A percentile compares a stretch with the other conserved stretches of the same genome.
These are phyloP conservation scores for Eucalyptus brandiana DNA, from an alignment of 345 rosid genomes.

Conservation along the genomic window DNA sequence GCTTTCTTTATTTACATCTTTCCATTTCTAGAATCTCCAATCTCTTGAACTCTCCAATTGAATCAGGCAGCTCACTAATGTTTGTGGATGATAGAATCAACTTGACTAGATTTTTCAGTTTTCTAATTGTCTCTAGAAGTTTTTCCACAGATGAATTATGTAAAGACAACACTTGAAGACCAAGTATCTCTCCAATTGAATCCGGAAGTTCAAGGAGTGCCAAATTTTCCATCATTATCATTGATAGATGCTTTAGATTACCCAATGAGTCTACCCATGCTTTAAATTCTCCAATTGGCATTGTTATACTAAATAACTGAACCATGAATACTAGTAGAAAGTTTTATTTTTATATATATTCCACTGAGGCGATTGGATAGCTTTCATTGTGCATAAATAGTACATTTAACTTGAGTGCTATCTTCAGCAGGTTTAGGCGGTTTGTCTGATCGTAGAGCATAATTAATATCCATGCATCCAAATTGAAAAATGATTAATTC, in stretches of 20 bases:
- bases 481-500: too few species aligned
- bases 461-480: too few species aligned
- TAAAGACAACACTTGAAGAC: not conserved
- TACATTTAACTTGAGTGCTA: too few species aligned
- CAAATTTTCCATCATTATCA: fast-evolving
- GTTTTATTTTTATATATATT: too few species aligned
- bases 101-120: not conserved
- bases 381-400: too few species aligned
- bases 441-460: too few species aligned
- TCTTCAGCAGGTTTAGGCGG: too few species aligned
- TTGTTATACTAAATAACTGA: too few species aligned
- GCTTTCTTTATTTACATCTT: not conserved
- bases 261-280: not conserved
- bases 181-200: not conserved
- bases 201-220: not conserved
- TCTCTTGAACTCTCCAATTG: not conserved
- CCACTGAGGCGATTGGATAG: too few species aligned
- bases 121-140: not conserved
- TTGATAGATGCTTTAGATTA: not conserved
- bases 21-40: not conserved
- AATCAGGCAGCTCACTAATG: not conserved
- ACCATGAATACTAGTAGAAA: too few species aligned
- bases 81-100: not conserved
- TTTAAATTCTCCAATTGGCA: too few species aligned
- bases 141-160: not conserved